These are phyloP conservation scores for Mitragyna speciosa DNA, from an alignment of 257 asterid genomes.

Conservation along the genomic window DNA sequence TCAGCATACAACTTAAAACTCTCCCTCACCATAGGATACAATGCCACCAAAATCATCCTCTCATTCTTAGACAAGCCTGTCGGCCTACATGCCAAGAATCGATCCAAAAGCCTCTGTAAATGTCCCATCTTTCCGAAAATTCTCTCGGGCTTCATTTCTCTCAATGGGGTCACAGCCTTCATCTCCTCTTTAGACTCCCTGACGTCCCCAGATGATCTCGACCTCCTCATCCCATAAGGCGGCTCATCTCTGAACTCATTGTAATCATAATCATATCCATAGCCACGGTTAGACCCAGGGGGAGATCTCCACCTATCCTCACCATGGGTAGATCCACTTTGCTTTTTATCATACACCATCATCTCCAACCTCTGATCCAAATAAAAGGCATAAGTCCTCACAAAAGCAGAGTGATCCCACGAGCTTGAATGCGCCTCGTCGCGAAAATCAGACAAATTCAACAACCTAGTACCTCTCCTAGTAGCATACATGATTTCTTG, in stretches of 20 bases:
- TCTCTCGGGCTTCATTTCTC: constrained; percentile 67
- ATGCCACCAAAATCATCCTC: constrained; percentile 72
- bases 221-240: constrained; percentile 56
- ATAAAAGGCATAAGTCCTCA: constrained; percentile 58
- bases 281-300: constrained; percentile 44
- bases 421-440: constrained; percentile 80
- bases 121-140: constrained; percentile 72
- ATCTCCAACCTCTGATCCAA: constrained; percentile 75
- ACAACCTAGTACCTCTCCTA: constrained; percentile 61
- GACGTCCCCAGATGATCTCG: constrained; percentile 69
- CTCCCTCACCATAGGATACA: constrained; percentile 60
- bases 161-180: constrained; percentile 64
- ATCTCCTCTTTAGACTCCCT: constrained; percentile 45
- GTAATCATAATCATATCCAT: constrained; percentile 44
- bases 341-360: constrained; percentile 54
- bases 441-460: constrained; percentile 69
- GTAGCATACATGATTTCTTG: constrained; percentile 73
- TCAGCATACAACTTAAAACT: constrained; percentile 77
- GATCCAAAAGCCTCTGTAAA: constrained; percentile 72
- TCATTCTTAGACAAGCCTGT: constrained; percentile 68
- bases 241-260: constrained; percentile 52
- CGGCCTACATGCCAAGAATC: constrained; percentile 66
- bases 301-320: constrained; percentile 58
- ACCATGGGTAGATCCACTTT: constrained; percentile 36
- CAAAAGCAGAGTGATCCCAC: constrained; percentile 81